phyloP scores from a whole-genome alignment of 1,139 yeast species.

The Suzukiozyma palmioleophila region DNA sequence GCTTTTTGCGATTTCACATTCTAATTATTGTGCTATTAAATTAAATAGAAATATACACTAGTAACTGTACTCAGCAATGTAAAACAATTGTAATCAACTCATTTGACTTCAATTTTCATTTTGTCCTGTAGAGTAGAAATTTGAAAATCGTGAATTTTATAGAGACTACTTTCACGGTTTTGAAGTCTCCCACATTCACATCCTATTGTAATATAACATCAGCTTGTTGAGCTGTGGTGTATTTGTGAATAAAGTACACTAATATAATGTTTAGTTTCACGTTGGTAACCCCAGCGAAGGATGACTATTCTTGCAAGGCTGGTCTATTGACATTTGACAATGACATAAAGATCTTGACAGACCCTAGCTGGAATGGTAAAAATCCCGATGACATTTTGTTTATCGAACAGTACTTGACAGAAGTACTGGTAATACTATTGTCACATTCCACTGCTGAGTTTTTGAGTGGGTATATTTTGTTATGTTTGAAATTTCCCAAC shows the following conservation, averaged over 20 bases:
- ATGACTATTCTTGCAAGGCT: constrained; percentile 35
- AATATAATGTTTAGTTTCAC: constrained; percentile 38
- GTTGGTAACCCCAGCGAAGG: constrained; percentile 29
- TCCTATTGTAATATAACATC: neutral
- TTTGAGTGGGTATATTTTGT: constrained; percentile 72
- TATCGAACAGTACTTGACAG: constrained; percentile 43
- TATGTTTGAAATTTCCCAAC: constrained; percentile 59
- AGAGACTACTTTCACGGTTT: neutral
- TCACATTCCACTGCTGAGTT: constrained; percentile 86
- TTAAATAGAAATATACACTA: too few relatives aligned
- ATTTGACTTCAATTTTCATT: too few relatives aligned
- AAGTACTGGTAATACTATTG: constrained; percentile 63
- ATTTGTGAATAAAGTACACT: too few relatives aligned
- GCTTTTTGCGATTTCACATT: too few relatives aligned
- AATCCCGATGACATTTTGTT: constrained; percentile 32
- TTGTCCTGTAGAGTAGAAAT: too few relatives aligned
- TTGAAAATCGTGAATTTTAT: too few relatives aligned
- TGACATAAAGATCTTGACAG: constrained; percentile 54
- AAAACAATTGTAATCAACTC: too few relatives aligned
- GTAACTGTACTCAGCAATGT: too few relatives aligned
- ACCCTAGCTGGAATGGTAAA: constrained; percentile 69
- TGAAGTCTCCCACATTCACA: neutral
- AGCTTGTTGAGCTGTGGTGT: too few relatives aligned
- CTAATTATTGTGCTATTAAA: too few relatives aligned
- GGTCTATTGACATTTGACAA: constrained; percentile 42